These are phyloP conservation scores for Nakaseomyces bracarensis DNA, from an alignment of 1,139 yeast species.

Conservation along the genomic window DNA sequence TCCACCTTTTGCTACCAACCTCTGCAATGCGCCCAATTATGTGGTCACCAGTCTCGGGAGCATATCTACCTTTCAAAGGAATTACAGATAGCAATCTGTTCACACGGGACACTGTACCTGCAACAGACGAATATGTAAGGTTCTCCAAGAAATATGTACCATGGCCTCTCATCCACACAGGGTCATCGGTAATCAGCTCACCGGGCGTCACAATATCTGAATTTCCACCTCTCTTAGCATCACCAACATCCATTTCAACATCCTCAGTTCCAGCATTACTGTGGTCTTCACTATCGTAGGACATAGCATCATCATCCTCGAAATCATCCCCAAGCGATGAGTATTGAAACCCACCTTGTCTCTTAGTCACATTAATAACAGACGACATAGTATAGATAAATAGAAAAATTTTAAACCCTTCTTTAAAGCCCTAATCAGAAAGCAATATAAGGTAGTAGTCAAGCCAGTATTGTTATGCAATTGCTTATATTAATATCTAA, in stretches of 20 bases:
- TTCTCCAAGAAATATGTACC: conserved; percentile 75
- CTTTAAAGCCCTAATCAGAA: no score
- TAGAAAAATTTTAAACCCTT: no score
- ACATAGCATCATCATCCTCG: conserved; percentile 11
- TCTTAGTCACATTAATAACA: conserved; percentile 26
- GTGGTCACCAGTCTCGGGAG: conserved; percentile 96
- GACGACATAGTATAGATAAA: conserved; percentile 23
- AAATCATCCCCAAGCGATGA: conserved; percentile 10
- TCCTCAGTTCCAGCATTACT: conserved; percentile 20
- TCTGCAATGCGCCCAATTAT: conserved; percentile 90
- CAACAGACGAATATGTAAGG: conserved; percentile 80
- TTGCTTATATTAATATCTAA: no score
- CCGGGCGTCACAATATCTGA: conserved; percentile 78
- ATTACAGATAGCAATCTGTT: conserved; percentile 78
- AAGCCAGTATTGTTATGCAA: no score
- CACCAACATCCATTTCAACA: conserved; percentile 16
- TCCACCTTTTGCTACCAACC: conserved; percentile 92
- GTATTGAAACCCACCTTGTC: conserved; percentile 25
- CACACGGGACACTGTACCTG: conserved; percentile 81
- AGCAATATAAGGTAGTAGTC: no score
- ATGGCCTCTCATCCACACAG: conserved; percentile 98
- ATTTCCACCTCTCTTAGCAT: conserved; percentile 22
- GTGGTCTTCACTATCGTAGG: conserved; percentile 14
- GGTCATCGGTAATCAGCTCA: conserved; percentile 91
- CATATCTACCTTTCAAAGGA: conserved; percentile 78